Conservation (phyloP, 768 basidiomycete genomes). For the Leccinellum albellum region DNA sequence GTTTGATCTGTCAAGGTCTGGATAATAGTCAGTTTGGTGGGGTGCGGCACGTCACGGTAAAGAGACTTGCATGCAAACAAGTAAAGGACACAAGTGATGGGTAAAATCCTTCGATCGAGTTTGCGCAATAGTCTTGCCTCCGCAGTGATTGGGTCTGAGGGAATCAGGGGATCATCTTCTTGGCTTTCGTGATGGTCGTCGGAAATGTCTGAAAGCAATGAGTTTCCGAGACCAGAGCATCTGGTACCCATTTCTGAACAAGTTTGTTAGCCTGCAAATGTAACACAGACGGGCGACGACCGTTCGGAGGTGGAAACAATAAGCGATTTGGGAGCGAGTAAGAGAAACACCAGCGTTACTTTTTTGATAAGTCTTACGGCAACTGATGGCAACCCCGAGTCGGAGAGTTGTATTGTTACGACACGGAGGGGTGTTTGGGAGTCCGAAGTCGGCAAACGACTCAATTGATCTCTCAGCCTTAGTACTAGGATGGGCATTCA, state of each 20-base stretch:
- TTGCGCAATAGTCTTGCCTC: constrained; percentile 59
- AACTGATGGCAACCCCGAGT: too few relatives aligned
- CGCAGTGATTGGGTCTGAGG: constrained; percentile 24
- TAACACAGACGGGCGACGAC: too few relatives aligned
- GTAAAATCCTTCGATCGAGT: constrained; percentile 63
- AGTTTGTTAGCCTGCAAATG: too few relatives aligned
- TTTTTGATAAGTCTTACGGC: too few relatives aligned
- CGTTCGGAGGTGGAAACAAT: too few relatives aligned
- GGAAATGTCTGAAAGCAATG: not conserved
- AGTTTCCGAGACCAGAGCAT: not conserved
- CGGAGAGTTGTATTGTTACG: too few relatives aligned
- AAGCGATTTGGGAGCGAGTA: too few relatives aligned
- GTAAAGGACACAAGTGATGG: constrained; percentile 67
- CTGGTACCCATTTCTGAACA: constrained; percentile 15
- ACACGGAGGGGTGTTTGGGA: too few relatives aligned
- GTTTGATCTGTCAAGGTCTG: constrained; percentile 70
- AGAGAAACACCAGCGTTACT: too few relatives aligned
- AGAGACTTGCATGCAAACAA: constrained; percentile 65
- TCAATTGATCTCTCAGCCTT: too few relatives aligned
- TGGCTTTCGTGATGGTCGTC: not conserved
- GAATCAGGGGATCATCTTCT: constrained; percentile 21
- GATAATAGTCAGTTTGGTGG: not conserved
- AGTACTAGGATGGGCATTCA: too few relatives aligned
- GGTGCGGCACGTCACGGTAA: not conserved
- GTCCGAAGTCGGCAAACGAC: too few relatives aligned